Percentiles rank a stretch among this genome's conserved stretches.
Evolutionary conservation across 1,284 basidiomycete genomes (phyloP).

Genomic region (Apiotrichum domesticum): DNA sequence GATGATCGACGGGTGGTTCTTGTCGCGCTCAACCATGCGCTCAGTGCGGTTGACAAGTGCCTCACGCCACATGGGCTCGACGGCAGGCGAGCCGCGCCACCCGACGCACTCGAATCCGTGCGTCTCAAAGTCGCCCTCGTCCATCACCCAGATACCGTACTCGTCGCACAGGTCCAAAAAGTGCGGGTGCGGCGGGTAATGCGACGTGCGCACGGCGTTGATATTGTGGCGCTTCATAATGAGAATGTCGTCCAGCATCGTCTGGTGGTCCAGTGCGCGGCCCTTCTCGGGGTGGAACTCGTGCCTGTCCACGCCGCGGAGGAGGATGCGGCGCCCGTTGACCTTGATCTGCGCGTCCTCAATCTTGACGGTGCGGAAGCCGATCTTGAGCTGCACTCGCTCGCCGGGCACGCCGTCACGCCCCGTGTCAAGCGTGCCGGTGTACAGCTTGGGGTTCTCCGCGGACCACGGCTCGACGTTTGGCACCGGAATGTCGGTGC

Average conservation of each 20-base stretch:
- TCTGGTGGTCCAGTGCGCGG: conserved; percentile 12
- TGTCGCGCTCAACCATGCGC: conserved; percentile 25
- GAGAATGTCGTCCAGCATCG: conserved; percentile 23
- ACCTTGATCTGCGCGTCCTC: conserved; percentile 18
- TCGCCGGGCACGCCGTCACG: conserved; percentile 8
- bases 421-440: conserved; percentile 1
- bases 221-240: conserved; percentile 26
- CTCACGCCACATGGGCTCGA: conserved; percentile 4
- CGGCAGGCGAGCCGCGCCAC: conserved; percentile 19
- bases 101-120: conserved; percentile 19
- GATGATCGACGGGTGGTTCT: conserved; percentile 26
- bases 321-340: conserved; percentile 21
- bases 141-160: conserved; percentile 28
- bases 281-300: conserved; percentile 23
- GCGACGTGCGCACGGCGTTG: conserved; percentile 24
- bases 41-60: conserved; percentile 19
- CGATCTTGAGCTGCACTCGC: conserved; percentile 18
- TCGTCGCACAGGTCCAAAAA: conserved; percentile 27
- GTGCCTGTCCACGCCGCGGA: conserved; percentile 27
- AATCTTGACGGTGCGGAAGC: conserved; percentile 23
- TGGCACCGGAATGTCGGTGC: conserved; percentile 2
- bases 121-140: conserved; percentile 26
- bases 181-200: conserved; percentile 24
- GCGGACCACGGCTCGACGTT: conserved; percentile 22
- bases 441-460: conserved; percentile 20